phyloP scores from a whole-genome alignment of 768 basidiomycete species.

The Boletus rubescentipes region DNA sequence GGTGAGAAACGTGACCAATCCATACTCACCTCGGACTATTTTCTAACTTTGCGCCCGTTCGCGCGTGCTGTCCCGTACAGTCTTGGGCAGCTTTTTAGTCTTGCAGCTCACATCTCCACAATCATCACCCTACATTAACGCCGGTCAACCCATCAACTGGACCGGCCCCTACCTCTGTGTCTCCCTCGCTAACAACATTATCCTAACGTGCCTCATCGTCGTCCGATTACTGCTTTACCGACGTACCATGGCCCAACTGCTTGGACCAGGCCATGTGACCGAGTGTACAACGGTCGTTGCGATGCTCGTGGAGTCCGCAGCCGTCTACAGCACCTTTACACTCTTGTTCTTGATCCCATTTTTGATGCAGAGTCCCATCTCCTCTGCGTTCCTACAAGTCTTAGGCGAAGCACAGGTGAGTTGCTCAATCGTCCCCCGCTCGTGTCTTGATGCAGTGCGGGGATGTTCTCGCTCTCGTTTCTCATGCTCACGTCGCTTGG shows the following conservation, averaged over 20 bases:
- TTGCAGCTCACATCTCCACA: constrained; percentile 25
- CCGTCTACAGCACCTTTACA: constrained; percentile 28
- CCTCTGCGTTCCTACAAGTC: constrained; percentile 36
- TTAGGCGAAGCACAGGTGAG: constrained; percentile 36
- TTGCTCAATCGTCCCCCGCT: not conserved
- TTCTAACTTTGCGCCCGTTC: not conserved
- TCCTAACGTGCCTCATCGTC: constrained; percentile 27
- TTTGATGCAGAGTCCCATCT: constrained; percentile 18
- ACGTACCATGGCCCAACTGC: constrained; percentile 12
- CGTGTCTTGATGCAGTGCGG: not conserved
- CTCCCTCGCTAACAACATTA: constrained; percentile 27
- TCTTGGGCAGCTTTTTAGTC: constrained; percentile 26
- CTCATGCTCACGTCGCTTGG: constrained; percentile 1
- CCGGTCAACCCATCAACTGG: constrained; percentile 19
- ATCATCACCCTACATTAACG: constrained; percentile 26
- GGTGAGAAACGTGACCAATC: constrained; percentile 12
- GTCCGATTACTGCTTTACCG: constrained; percentile 28
- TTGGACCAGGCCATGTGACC: constrained; percentile 22
- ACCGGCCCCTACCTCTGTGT: constrained; percentile 28
- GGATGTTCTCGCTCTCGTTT: not conserved
- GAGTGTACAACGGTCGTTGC: constrained; percentile 29
- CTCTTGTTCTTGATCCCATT: constrained; percentile 31
- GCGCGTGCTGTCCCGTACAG: constrained; percentile 2
- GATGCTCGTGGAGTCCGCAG: constrained; percentile 28
- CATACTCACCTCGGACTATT: not conserved